phyloP scores from a whole-genome alignment of 2,329 filamentous ascomycete genomes.

The Fusarium sp. region DNA sequence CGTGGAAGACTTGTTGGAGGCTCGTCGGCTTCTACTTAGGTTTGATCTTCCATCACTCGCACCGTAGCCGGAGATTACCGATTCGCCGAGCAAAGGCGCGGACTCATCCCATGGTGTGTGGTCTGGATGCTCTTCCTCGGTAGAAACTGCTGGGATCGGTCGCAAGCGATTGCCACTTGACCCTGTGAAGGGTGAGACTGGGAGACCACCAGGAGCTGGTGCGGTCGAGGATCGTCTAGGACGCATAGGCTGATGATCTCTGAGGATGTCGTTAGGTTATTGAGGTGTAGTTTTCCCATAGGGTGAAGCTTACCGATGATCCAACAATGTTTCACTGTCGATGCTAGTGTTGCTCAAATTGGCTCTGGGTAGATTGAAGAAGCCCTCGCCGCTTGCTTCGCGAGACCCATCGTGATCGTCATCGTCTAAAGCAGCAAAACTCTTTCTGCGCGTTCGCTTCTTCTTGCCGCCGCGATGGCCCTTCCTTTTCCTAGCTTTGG shows the following conservation, averaged over 20 bases:
- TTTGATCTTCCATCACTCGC: slow-evolving; percentile 56
- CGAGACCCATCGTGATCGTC: slow-evolving; percentile 62
- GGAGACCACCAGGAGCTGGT: slow-evolving; percentile 51
- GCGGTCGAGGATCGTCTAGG: slow-evolving; percentile 72
- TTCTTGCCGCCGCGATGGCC: slow-evolving; percentile 85
- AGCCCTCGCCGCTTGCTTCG: slow-evolving; percentile 56
- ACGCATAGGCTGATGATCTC: slow-evolving; percentile 73
- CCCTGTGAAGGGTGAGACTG: slow-evolving; percentile 52
- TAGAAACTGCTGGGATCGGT: slow-evolving; percentile 55
- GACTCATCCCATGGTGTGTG: slow-evolving; percentile 63
- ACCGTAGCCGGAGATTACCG: slow-evolving; percentile 59
- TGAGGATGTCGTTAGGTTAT: slow-evolving; percentile 46
- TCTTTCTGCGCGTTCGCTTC: slow-evolving; percentile 82
- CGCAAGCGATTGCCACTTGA: slow-evolving; percentile 55
- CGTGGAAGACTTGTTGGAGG: slow-evolving; percentile 68
- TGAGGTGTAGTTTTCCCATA: neutral
- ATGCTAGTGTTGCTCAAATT: slow-evolving; percentile 88
- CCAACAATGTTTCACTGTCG: slow-evolving; percentile 88
- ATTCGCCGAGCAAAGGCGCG: slow-evolving; percentile 67
- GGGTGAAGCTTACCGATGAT: slow-evolving; percentile 76
- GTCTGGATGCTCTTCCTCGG: slow-evolving; percentile 65
- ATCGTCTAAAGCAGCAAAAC: slow-evolving; percentile 78
- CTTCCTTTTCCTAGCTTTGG: slow-evolving; percentile 72
- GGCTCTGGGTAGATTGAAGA: slow-evolving; percentile 65
- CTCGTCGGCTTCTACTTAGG: slow-evolving; percentile 59